Evolutionary conservation across 2,329 filamentous ascomycete species (phyloP), one percentile per base, ranked within the genome.

Genomic region (Fusarium clavum): DNA sequence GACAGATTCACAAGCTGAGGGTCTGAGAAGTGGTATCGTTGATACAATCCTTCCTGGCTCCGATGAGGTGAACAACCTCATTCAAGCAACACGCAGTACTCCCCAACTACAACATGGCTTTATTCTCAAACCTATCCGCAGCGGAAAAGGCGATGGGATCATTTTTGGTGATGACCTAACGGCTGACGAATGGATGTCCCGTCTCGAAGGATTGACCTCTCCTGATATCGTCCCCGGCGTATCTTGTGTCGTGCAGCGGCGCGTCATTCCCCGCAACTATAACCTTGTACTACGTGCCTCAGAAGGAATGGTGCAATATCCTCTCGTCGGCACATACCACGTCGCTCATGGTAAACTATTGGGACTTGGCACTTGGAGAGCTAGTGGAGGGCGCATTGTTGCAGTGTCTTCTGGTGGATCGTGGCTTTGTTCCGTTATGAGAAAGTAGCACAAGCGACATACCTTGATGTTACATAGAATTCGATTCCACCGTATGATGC

Each of bases 141-240:
- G 79, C 14, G 81, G 81, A 0, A 81, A 81, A 45, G 81, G 81
- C 0, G 76, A 75, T 1, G 81, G 81, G 3, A 83, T 83, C 40
- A 41, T 81, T 0, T 82, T 83, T 53, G 79, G 81, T 12, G 78
- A 81, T 6, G 79, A 82, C 18, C 13, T 81, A 6, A 61, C 51
- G 20, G 53, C 59, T 1, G 64, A 71, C 0, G 74, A 77, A 29
- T 82, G 80, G 81, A 18, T 61, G 1, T 29, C 70, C 4, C 58
- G 58, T 6, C 34, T 81, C 38, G 44, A 69, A 11, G 34, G 48
- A 16, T 69, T 78, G 14, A 20, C 34, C 3, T 61, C 56, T 1
- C 44, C 64, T 0, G n/a, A 46, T 10, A 18, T 73, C 5, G 44
- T 65, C 7, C 43, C 69, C 1, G 67, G 67, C 2, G 29, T 53